phyloP scores from a whole-genome alignment of 2,329 filamentous ascomycete species.

The Aspergillus candidus region DNA sequence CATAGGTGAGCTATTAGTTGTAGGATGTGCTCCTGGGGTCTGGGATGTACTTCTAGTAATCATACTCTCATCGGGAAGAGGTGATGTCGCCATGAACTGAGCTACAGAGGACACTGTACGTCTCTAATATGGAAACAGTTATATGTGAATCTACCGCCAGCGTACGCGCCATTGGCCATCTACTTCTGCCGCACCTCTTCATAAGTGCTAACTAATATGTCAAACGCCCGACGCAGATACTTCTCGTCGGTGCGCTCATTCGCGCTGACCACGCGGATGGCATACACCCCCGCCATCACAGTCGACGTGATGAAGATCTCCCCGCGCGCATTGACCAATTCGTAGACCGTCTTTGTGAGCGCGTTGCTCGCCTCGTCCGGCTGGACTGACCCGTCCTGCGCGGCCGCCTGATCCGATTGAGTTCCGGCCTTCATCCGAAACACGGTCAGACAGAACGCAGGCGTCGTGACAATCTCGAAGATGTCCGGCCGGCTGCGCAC shows the following conservation, averaged over 20 bases:
- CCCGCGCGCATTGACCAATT: slow-evolving; percentile 64
- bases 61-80: too few species aligned
- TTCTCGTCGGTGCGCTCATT: slow-evolving; percentile 64
- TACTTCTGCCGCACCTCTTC: slow-evolving; percentile 45
- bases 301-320: slow-evolving; percentile 79
- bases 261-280: slow-evolving; percentile 74
- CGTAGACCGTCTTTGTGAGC: slow-evolving; percentile 68
- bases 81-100: too few species aligned
- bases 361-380: slow-evolving; percentile 55
- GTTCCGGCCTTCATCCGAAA: slow-evolving; percentile 55
- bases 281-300: slow-evolving; percentile 65
- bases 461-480: slow-evolving; percentile 68
- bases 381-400: slow-evolving; percentile 6
- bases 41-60: too few species aligned
- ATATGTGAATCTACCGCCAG: too few species aligned
- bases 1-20: too few species aligned
- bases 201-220: slow-evolving; percentile 60
- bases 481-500: slow-evolving; percentile 58
- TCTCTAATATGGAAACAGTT: too few species aligned
- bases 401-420: slow-evolving; percentile 8
- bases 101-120: too few species aligned
- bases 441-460: slow-evolving; percentile 73
- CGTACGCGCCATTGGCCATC: not conserved
- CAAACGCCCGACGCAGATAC: slow-evolving; percentile 67
- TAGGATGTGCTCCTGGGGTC: too few species aligned